Conservation (phyloP, 2,329 filamentous ascomycete species). For the Monilinia laxa region DNA sequence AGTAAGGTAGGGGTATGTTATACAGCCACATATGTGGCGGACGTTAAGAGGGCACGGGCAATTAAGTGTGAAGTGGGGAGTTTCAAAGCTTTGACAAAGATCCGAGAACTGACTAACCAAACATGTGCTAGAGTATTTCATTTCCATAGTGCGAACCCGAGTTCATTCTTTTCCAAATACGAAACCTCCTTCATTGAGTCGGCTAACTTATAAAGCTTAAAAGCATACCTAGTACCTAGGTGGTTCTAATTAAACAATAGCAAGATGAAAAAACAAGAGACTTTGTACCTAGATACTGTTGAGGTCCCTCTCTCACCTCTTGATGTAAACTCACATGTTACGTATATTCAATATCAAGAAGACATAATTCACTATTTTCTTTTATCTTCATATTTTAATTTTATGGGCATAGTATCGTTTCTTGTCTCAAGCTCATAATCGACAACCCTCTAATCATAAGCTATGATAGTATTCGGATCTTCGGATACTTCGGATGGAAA, state of each 20-base stretch:
- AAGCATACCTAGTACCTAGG: background rate
- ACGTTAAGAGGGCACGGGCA: background rate
- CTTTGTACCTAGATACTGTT: background rate
- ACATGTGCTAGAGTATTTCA: no score
- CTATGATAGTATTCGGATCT: background rate
- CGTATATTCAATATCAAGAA: background rate
- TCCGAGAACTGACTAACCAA: background rate
- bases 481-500: constrained; percentile 10
- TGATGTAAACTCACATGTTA: background rate
- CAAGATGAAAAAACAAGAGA: no score
- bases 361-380: background rate
- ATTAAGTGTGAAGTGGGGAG: background rate
- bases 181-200: constrained; percentile 12
- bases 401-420: background rate
- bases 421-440: background rate
- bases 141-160: no score
- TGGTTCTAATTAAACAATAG: no score
- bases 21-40: background rate
- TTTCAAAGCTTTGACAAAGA: background rate
- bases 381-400: no score
- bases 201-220: constrained; percentile 5
- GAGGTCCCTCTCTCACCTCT: background rate
- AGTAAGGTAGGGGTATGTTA: background rate
- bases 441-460: background rate
- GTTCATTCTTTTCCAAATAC: background rate